A percentile compares a stretch with the other conserved stretches of the same genome.
phyloP scores from a whole-genome alignment of 148 eudicot genomes.

The Rhododendron ovatum region DNA sequence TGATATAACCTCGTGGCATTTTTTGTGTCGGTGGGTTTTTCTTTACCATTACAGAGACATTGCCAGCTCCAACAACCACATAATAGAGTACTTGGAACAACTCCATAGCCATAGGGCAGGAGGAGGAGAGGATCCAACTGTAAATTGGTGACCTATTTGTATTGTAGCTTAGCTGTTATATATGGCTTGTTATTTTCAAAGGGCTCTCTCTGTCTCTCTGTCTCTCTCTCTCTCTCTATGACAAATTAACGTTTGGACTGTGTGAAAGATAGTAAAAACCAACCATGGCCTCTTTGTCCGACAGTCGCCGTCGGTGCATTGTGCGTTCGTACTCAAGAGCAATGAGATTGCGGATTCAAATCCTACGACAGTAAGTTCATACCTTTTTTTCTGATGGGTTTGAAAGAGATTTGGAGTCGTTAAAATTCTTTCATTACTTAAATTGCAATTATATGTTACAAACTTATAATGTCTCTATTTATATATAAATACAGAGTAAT shows the following conservation, averaged over 20 bases:
- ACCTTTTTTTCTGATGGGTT: background rate
- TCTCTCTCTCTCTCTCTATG: background rate
- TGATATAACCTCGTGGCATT: background rate
- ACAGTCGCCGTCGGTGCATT: too few species aligned
- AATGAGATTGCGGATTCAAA: too few species aligned
- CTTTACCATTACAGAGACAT: background rate
- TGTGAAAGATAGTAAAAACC: too few species aligned
- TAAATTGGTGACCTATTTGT: background rate
- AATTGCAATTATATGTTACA: background rate
- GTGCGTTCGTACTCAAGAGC: too few species aligned
- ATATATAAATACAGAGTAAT: too few species aligned
- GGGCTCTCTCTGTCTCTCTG: too few species aligned
- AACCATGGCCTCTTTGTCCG: too few species aligned
- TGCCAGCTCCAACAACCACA: background rate
- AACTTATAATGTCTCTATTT: too few species aligned
- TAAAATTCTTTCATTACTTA: too few species aligned
- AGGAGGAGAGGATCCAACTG: background rate
- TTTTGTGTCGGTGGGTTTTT: background rate
- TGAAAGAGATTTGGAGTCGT: background rate
- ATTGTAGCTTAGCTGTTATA: background rate
- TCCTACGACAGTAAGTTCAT: too few species aligned
- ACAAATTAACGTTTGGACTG: background rate
- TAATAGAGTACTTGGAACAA: background rate
- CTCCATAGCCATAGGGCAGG: background rate
- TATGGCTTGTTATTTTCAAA: background rate